A percentile compares a stretch with the other conserved stretches of the same genome.
These are phyloP conservation scores for Ceratocystis diversiconidia DNA, from an alignment of 2,329 filamentous ascomycete species.

Conservation along the genomic window DNA sequence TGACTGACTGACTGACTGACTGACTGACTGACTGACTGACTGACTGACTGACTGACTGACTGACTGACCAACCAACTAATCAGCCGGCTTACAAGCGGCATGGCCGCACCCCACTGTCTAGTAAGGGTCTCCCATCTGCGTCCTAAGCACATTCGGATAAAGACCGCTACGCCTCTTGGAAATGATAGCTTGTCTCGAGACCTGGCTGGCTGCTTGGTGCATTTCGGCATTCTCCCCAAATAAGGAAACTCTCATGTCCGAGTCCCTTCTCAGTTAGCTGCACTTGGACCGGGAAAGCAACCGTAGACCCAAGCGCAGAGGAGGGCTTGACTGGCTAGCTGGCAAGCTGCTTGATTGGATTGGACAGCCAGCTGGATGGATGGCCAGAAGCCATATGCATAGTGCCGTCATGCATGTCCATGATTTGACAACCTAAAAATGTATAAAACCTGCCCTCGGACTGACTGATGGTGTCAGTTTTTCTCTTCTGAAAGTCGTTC, in stretches of 20 bases:
- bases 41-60: too few species aligned
- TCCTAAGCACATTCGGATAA: neutral
- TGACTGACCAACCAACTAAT: too few species aligned
- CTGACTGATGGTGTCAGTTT: neutral
- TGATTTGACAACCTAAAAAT: neutral
- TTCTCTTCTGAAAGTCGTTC: neutral
- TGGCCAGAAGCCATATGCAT: neutral
- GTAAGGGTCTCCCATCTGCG: neutral
- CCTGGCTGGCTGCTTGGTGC: neutral
- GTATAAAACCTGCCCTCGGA: constrained; percentile 1
- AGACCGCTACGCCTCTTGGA: neutral
- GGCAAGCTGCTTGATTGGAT: neutral
- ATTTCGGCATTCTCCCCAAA: constrained; percentile 4
- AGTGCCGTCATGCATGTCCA: constrained; percentile 1
- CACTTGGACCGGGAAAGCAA: neutral
- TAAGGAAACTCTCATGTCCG: neutral
- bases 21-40: too few species aligned
- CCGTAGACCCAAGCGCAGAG: neutral
- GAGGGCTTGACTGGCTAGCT: neutral
- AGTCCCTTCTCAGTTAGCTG: neutral
- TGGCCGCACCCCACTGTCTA: neutral
- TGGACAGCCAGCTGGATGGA: neutral
- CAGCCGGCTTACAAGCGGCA: neutral
- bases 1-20: too few species aligned
- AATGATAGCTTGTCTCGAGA: constrained; percentile 13